phyloP scores from a whole-genome alignment of 2,329 filamentous ascomycete genomes.

The Hypoxylon sp. region DNA sequence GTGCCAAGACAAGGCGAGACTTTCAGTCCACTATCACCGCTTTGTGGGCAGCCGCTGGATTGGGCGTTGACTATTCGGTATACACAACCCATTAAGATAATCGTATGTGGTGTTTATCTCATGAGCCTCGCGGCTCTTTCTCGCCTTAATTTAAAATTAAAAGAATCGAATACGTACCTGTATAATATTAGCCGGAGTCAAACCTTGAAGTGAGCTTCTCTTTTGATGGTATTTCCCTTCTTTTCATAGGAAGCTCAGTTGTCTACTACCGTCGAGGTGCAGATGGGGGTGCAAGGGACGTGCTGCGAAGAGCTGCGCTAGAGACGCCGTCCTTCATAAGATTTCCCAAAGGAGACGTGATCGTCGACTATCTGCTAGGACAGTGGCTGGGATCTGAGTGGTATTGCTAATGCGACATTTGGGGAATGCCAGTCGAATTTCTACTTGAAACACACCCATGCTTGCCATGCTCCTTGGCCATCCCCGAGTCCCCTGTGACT shows the following conservation, averaged over 20 bases:
- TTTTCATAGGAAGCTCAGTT: too few relatives aligned
- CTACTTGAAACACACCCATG: constrained; percentile 49
- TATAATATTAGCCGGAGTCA: constrained; percentile 20
- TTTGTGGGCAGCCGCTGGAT: constrained; percentile 25
- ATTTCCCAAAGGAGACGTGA: constrained; percentile 41
- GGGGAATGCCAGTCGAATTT: constrained; percentile 46
- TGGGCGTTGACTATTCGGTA: constrained; percentile 11
- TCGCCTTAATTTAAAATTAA: constrained; percentile 45
- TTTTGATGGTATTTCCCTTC: constrained; percentile 17
- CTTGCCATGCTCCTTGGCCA: constrained; percentile 44
- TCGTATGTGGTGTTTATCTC: constrained; percentile 18
- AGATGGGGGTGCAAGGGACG: constrained; percentile 33
- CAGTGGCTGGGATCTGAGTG: constrained; percentile 35
- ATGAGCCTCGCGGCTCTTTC: constrained; percentile 45
- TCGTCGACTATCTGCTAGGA: constrained; percentile 39
- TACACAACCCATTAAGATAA: constrained; percentile 8
- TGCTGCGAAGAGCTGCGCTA: constrained; percentile 35
- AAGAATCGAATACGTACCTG: constrained; percentile 31
- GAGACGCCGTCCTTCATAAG: constrained; percentile 37
- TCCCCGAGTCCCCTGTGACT: constrained; percentile 31
- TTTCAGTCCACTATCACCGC: constrained; percentile 30
- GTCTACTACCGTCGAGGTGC: constrained; percentile 14
- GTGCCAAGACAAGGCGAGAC: constrained; percentile 41
- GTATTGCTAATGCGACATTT: constrained; percentile 44
- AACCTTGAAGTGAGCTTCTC: constrained; percentile 11